These are phyloP conservation scores for Pinus taeda DNA, from an alignment of 75 land plant species.

Conservation along the genomic window DNA sequence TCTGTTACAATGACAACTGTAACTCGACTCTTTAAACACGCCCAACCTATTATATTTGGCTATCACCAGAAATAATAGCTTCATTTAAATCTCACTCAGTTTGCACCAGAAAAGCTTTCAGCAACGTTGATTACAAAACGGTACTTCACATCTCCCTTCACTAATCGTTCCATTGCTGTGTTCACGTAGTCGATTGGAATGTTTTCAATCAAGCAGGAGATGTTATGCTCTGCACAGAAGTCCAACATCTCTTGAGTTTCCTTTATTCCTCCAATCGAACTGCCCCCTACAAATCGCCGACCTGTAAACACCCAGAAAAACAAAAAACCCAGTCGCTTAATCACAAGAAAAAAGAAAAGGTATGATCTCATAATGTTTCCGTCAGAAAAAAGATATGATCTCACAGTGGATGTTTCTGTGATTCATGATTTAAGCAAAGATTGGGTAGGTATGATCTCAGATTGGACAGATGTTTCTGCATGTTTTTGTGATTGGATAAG, in stretches of 20 bases:
- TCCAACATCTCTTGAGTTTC: constrained; percentile 37
- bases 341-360: background rate
- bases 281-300: constrained; percentile 17
- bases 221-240: constrained; percentile 17
- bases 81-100: too few relatives aligned
- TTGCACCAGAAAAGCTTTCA: background rate
- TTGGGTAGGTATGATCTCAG: too few relatives aligned
- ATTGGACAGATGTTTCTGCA: too few relatives aligned
- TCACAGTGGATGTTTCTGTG: too few relatives aligned
- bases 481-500: too few relatives aligned
- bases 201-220: constrained; percentile 15
- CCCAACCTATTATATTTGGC: too few relatives aligned
- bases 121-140: constrained; percentile 39
- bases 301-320: background rate
- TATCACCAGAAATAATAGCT: too few relatives aligned
- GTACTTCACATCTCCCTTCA: constrained; percentile 23
- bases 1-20: too few relatives aligned
- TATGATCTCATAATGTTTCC: too few relatives aligned
- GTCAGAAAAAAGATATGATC: too few relatives aligned
- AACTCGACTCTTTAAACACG: too few relatives aligned
- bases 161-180: constrained; percentile 22
- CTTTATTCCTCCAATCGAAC: constrained; percentile 12
- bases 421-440: too few relatives aligned
- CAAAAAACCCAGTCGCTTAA: background rate
- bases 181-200: constrained; percentile 23